These are phyloP conservation scores for Sideroxylon spinosum DNA, from an alignment of 179 eudicot genomes.

Conservation along the genomic window DNA sequence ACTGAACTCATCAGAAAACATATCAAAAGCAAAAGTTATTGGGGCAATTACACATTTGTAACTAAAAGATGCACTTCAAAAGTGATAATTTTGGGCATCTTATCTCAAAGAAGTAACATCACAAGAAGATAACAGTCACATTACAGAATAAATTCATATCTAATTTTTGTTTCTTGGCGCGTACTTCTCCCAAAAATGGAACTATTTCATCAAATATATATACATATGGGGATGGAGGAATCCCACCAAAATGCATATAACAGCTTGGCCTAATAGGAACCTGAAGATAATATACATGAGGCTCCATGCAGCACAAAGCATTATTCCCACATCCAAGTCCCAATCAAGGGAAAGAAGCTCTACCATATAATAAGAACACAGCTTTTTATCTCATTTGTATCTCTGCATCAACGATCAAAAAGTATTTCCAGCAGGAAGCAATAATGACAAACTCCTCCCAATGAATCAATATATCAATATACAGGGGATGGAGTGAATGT, in stretches of 20 bases:
- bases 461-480: too few relatives aligned
- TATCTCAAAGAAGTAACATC: not conserved
- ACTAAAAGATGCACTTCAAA: not conserved
- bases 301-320: not conserved
- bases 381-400: not conserved
- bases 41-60: not conserved
- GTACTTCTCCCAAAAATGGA: not conserved
- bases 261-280: not conserved
- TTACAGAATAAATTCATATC: not conserved
- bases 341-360: not conserved
- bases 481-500: too few relatives aligned
- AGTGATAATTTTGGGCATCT: not conserved
- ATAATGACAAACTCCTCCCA: not conserved
- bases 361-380: not conserved
- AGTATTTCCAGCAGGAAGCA: not conserved
- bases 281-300: not conserved
- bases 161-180: not conserved
- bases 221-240: not conserved
- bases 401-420: not conserved
- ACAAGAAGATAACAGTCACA: not conserved
- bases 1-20: not conserved
- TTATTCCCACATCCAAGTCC: not conserved
- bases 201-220: not conserved
- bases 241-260: not conserved
- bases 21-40: not conserved